Evolutionary conservation across 495 filamentous ascomycete species (phyloP), one percentile per base, ranked within the genome.

Genomic region (Penicillium antarcticum): DNA sequence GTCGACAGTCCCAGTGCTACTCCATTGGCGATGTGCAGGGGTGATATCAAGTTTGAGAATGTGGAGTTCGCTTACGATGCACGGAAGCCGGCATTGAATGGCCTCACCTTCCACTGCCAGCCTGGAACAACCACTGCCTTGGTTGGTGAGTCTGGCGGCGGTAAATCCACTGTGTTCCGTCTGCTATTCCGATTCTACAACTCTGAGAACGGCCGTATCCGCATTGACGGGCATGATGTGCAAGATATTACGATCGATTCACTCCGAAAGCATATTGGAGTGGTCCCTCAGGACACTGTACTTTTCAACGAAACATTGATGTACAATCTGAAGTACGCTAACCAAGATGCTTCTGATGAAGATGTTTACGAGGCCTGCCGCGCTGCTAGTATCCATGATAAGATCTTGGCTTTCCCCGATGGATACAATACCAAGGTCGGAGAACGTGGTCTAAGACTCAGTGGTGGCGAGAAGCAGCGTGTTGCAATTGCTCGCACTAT

Each of bases 401-500:
- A 92, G 65, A 98, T 98, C 60, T 65, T 95, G 68, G 80, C 80
- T 29, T 97, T 98, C 77, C 92, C 95, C 0, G 94, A 98, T 60
- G 83, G 85, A 5, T 98, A 98, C 64, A 68, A 85, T 29, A 95
- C 95, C 31, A 92, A 88, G 68, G 94, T 98, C 18, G 94, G 94
- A 56, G 94, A 98, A 69, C 90, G 94, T 40, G 94, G 94, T 17
- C 78, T 97, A 11, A 85, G 92, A 7, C 81, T 98, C 8, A 95
- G 89, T 42, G 94, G 94, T 16, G 94, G 94, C 32, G 94, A 98
- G 72, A 96, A 96, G 69, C 94, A 98, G 69, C 88, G 94, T 26
- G 90, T 97, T 35, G 94, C 94, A 8, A 98, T 98, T 63, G 95
- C 94, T 39, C 86, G 94, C 36, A 96, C 94, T 11, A 96, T 98